phyloP scores from a whole-genome alignment of 495 filamentous ascomycete species.

The Daldinia grandis region DNA sequence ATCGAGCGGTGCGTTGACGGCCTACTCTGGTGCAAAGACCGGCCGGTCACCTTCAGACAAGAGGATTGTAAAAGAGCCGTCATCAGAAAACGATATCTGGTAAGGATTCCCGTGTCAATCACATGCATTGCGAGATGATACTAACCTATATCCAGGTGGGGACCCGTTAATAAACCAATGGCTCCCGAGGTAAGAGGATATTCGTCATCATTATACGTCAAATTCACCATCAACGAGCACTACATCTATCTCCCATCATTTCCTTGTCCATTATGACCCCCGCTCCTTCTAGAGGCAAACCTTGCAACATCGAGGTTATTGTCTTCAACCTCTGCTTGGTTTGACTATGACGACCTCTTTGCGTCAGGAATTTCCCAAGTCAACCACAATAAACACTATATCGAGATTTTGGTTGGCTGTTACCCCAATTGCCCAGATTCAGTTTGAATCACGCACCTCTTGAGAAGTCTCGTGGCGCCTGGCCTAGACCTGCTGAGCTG shows the following conservation, averaged over 20 bases:
- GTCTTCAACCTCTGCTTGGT: background rate
- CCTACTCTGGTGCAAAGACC: conserved; percentile 98
- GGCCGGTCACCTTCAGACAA: conserved; percentile 97
- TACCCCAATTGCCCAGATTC: conserved; percentile 19
- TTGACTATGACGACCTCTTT: conserved; percentile 21
- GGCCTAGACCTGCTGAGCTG: conserved; percentile 23
- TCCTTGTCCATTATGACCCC: background rate
- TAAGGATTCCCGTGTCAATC: conserved; percentile 64
- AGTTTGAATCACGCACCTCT: conserved; percentile 18
- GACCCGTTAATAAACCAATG: conserved; percentile 98
- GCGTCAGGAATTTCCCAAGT: conserved; percentile 17
- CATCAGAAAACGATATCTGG: conserved; percentile 92
- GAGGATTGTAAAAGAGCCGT: conserved; percentile 91
- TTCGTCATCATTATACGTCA: conserved; percentile 1
- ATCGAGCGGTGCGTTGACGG: conserved; percentile 90
- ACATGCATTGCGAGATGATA: conserved; percentile 7
- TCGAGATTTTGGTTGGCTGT: background rate
- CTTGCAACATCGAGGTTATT: background rate
- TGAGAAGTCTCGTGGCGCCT: conserved; percentile 24
- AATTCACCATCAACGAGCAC: conserved; percentile 1
- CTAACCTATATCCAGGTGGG: conserved; percentile 52
- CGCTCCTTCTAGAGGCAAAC: background rate
- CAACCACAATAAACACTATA: background rate
- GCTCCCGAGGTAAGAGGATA: conserved; percentile 82
- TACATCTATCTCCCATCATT: conserved; percentile 2